phyloP scores from a whole-genome alignment of 345 rosid genomes.

The Lepidium didymum region DNA sequence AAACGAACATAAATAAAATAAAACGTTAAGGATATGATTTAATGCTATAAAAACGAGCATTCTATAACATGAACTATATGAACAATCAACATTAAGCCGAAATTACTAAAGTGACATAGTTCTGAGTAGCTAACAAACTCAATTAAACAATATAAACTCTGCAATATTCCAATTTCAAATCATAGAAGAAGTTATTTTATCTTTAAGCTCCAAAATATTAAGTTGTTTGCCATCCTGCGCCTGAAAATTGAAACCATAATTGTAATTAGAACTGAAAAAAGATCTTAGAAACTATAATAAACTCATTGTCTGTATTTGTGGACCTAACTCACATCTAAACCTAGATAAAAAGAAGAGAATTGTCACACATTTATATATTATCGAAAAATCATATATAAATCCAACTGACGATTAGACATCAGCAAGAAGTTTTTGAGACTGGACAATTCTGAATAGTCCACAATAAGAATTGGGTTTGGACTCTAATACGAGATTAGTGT shows the following conservation, averaged over 20 bases:
- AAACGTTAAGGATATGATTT: not conserved
- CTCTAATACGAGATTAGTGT: too few species aligned
- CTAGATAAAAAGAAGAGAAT: too few species aligned
- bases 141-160: not conserved
- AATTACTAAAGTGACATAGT: not conserved
- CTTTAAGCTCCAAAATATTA: conserved; percentile 13
- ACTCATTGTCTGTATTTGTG: not conserved
- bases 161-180: not conserved
- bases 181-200: not conserved
- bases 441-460: too few species aligned
- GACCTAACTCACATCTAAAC: too few species aligned
- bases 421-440: too few species aligned
- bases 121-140: not conserved
- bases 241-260: conserved; percentile 13
- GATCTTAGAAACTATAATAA: not conserved
- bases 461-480: too few species aligned
- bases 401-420: too few species aligned
- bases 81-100: not conserved
- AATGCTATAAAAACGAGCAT: not conserved
- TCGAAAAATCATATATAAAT: too few species aligned
- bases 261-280: not conserved
- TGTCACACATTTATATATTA: too few species aligned
- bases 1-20: not conserved
- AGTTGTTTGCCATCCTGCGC: not conserved
- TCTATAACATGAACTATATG: not conserved